Evolutionary conservation across 2,329 filamentous ascomycete species (phyloP).

Genomic region (Neofusicoccum sp.): DNA sequence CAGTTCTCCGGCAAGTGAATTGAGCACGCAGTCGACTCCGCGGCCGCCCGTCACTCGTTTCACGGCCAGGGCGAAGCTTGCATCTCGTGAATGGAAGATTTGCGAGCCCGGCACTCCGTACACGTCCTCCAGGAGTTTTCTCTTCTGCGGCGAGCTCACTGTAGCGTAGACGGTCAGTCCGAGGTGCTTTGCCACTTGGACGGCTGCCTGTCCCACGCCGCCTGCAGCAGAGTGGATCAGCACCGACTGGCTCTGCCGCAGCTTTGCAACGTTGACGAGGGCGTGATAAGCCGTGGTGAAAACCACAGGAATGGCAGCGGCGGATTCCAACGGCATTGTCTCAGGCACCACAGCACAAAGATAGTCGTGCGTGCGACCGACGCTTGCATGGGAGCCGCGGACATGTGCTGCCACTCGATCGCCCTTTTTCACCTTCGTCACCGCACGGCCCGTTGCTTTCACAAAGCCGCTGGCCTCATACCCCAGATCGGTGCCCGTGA

Average conservation of each 20-base stretch:
- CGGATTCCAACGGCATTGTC: not conserved
- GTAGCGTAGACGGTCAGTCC: slow-evolving; percentile 27
- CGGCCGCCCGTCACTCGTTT: slow-evolving; percentile 21
- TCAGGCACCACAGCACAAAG: no score
- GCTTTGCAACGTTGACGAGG: not conserved
- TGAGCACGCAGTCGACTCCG: slow-evolving; percentile 30
- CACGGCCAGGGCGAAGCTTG: slow-evolving; percentile 19
- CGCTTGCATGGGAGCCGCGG: no score
- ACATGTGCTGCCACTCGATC: no score
- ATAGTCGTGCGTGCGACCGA: no score
- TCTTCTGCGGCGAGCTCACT: slow-evolving; percentile 25
- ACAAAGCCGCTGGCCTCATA: no score
- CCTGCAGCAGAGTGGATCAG: slow-evolving; percentile 31
- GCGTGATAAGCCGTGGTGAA: not conserved
- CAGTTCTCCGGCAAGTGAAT: slow-evolving; percentile 22
- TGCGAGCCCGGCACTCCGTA: slow-evolving; percentile 24
- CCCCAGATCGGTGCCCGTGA: no score
- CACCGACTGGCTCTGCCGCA: slow-evolving; percentile 13
- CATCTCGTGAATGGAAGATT: slow-evolving; percentile 26
- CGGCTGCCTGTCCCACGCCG: slow-evolving; percentile 29
- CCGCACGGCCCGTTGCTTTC: no score
- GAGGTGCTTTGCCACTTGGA: slow-evolving; percentile 23
- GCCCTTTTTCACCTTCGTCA: no score
- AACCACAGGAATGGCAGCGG: not conserved
- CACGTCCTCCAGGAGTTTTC: slow-evolving; percentile 21